Percentiles rank a stretch among this genome's conserved stretches.
phyloP scores from a whole-genome alignment of 1,139 yeast genomes.

The Suhomyces panamericanus region DNA sequence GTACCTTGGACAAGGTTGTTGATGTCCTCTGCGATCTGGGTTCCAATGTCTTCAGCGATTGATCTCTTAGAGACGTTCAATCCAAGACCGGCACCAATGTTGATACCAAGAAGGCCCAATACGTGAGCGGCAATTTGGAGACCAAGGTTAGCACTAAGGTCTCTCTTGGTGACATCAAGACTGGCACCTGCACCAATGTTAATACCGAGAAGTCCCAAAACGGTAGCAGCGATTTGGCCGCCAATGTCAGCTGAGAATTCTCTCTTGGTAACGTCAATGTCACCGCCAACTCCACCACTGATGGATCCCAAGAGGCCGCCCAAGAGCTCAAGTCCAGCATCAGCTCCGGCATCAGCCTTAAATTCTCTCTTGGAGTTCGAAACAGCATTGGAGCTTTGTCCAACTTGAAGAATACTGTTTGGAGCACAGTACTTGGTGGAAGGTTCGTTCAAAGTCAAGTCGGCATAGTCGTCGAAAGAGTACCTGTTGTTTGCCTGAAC shows the following conservation, averaged over 20 bases:
- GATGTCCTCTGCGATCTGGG: too few relatives aligned
- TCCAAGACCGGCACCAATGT: conserved; percentile 8
- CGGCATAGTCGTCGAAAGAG: conserved; percentile 15
- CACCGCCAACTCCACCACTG: conserved; percentile 11
- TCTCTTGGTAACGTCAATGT: conserved; percentile 1
- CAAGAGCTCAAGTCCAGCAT: conserved; percentile 1
- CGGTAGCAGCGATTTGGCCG: background rate
- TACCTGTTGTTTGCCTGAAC: conserved; percentile 14
- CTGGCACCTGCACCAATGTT: conserved; percentile 15
- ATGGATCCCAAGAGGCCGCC: conserved; percentile 5
- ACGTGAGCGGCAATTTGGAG: conserved; percentile 1
- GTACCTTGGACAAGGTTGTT: too few relatives aligned
- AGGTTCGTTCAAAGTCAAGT: conserved; percentile 14
- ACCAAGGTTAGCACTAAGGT: conserved; percentile 13
- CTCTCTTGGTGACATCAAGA: conserved; percentile 17
- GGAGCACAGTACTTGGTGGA: conserved; percentile 15
- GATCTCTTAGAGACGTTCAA: conserved; percentile 7
- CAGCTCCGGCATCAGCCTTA: background rate
- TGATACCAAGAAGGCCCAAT: conserved; percentile 7
- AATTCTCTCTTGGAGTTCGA: conserved; percentile 2
- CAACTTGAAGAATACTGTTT: conserved; percentile 13
- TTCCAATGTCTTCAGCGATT: too few relatives aligned
- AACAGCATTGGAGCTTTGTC: conserved; percentile 9
- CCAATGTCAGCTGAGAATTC: background rate
- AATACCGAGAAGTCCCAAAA: conserved; percentile 7